Percentiles rank a stretch among this genome's conserved stretches.
Evolutionary conservation across 2,329 filamentous ascomycete species (phyloP).

Genomic region (Neobulgaria alba): DNA sequence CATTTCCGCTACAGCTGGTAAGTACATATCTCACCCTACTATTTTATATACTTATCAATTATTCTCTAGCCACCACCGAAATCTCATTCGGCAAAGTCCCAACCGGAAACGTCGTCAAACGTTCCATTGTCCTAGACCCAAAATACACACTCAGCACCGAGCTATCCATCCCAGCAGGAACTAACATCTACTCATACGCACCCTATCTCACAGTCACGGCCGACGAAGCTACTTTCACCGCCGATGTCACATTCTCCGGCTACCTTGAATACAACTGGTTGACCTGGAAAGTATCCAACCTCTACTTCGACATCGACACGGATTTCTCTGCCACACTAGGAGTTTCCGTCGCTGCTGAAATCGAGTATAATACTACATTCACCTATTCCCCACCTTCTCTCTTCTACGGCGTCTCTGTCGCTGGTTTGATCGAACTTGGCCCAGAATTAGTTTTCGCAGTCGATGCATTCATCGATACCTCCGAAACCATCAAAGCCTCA

Average conservation of each 20-base stretch:
- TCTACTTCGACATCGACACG: conserved; percentile 37
- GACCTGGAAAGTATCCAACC: conserved; percentile 27
- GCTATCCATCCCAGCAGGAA: conserved; percentile 21
- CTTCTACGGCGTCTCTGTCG: conserved; percentile 33
- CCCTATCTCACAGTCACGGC: conserved; percentile 31
- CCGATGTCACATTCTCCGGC: conserved; percentile 34
- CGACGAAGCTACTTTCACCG: conserved; percentile 30
- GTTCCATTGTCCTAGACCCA: conserved; percentile 19
- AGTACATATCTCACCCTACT: no score
- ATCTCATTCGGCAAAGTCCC: conserved; percentile 23
- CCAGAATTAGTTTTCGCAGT: conserved; percentile 32
- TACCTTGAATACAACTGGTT: conserved; percentile 35
- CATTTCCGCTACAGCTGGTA: conserved; percentile 31
- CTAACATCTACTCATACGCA: conserved; percentile 25
- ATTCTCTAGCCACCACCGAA: conserved; percentile 17
- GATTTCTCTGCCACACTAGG: conserved; percentile 31
- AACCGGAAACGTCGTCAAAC: conserved; percentile 19
- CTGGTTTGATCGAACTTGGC: conserved; percentile 33
- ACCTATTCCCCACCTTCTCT: conserved; percentile 32
- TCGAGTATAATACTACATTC: conserved; percentile 29
- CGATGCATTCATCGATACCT: conserved; percentile 31
- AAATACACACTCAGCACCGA: conserved; percentile 20
- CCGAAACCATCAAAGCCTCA: conserved; percentile 27
- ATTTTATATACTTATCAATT: background rate
- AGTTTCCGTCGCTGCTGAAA: conserved; percentile 30